A percentile compares a stretch with the other conserved stretches of the same genome.
phyloP scores from a whole-genome alignment of 495 filamentous ascomycete species.

The Durotheca rogersii region DNA sequence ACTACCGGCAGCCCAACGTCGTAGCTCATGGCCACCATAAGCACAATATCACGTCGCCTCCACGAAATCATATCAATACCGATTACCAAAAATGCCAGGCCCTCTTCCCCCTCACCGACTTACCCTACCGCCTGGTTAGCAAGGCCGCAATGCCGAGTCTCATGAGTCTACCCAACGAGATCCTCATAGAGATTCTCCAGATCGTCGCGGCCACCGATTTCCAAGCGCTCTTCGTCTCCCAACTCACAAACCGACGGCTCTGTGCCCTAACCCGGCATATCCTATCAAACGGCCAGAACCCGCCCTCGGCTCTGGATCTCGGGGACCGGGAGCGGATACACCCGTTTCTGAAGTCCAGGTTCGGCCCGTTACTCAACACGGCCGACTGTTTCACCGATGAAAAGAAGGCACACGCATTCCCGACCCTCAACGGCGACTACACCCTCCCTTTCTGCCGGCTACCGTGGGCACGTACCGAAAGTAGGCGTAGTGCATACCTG shows the following conservation, averaged over 20 bases:
- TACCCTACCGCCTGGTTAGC: no score
- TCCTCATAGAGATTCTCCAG: slow-evolving; percentile 22
- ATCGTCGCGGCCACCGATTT: slow-evolving; percentile 17
- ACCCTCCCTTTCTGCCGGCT: slow-evolving; percentile 29
- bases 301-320: background rate
- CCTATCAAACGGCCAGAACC: slow-evolving; percentile 10
- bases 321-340: slow-evolving; percentile 7
- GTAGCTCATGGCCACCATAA: no score
- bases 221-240: slow-evolving; percentile 15
- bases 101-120: background rate
- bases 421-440: slow-evolving; percentile 26
- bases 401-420: slow-evolving; percentile 7
- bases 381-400: slow-evolving; percentile 25
- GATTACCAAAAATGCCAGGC: no score
- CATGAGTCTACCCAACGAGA: slow-evolving; percentile 21
- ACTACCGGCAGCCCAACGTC: no score
- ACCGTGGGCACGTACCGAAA: slow-evolving; percentile 17
- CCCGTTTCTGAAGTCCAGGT: slow-evolving; percentile 20
- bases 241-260: slow-evolving; percentile 16
- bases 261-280: slow-evolving; percentile 10
- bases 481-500: slow-evolving; percentile 12
- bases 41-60: no score
- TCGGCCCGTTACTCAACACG: slow-evolving; percentile 28
- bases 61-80: no score
- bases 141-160: slow-evolving; percentile 18